Evolutionary conservation across 2,329 filamentous ascomycete genomes (phyloP), one percentile per base, ranked within the genome.

Genomic region (Microdochium nivale): DNA sequence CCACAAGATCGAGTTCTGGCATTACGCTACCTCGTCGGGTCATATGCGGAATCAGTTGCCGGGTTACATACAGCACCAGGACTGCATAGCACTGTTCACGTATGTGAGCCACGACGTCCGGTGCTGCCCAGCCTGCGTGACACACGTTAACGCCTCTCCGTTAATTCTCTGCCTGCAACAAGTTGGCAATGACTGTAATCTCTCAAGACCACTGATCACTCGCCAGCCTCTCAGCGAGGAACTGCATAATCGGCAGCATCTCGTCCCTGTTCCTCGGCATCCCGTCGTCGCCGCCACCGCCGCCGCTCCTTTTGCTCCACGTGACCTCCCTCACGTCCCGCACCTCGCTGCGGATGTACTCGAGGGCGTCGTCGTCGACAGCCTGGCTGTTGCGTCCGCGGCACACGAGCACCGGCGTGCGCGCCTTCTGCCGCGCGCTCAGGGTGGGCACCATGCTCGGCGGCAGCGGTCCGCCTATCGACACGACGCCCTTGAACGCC

Each of bases 191-290:
- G 5, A 5, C 27, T 30, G 5, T 5, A 30, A 14, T 8, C 8
- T 7, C 33, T 44, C 40, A 44, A 3, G 40, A 44, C 40, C 40
- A 44, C 19, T 44, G 40, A 44, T 44, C 40, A 23, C n/a, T 24
- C 10, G 40, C 40, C 40, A 94, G 67, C 60, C 85, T 77, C 49
- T 85, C 78, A 0, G 85, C 84, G 60, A 90, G 79, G 60, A 86
- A 96, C 62, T 86, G 81, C 90, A 96, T 96, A 54, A 96, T 79
- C 0, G 91, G 90, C 61, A 91, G 64, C 78, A 95, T 91, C 75
- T 97, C 91, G 11, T 95, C 90, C 50, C 86, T 77, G 64, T 78
- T 86, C 47, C 76, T 73, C n/a, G 90, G 90, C 91, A 96, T 96
- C 1, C 78, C 79, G 66, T 95, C 89, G 5, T 85, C 87, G 2